phyloP scores from a whole-genome alignment of 2,329 filamentous ascomycete species.

The Paracoccidioides lutzii region DNA sequence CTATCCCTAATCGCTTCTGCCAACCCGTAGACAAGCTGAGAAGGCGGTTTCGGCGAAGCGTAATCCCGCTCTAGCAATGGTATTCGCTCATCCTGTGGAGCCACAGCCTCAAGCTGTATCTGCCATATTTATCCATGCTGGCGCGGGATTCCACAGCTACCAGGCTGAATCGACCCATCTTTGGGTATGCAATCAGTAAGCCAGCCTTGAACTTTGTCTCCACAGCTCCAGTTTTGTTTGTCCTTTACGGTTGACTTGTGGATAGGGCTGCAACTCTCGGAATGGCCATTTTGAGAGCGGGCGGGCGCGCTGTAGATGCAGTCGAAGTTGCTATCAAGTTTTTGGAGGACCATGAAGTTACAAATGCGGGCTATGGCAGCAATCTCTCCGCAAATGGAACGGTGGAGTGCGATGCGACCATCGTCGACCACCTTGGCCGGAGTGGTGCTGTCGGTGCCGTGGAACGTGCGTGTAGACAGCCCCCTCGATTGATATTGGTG shows the following conservation, averaged over 20 bases:
- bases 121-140: slow-evolving; percentile 90
- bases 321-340: slow-evolving; percentile 79
- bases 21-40: background rate
- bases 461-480: slow-evolving; percentile 50
- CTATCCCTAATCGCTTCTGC: background rate
- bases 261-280: slow-evolving; percentile 65
- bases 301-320: slow-evolving; percentile 71
- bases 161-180: slow-evolving; percentile 78
- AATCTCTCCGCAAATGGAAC: slow-evolving; percentile 82
- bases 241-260: background rate
- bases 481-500: background rate
- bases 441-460: slow-evolving; percentile 91
- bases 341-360: slow-evolving; percentile 88
- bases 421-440: slow-evolving; percentile 80
- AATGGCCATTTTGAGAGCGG: slow-evolving; percentile 68
- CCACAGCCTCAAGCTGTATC: slow-evolving; percentile 36
- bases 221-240: slow-evolving; percentile 7
- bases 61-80: background rate
- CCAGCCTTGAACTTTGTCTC: slow-evolving; percentile 11
- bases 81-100: background rate
- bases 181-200: slow-evolving; percentile 76
- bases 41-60: background rate
- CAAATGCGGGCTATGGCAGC: slow-evolving; percentile 91
- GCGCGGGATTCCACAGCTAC: slow-evolving; percentile 82
- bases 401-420: slow-evolving; percentile 87